These are phyloP conservation scores for Cladosporium sp. DNA, from an alignment of 2,329 filamentous ascomycete species.

Conservation along the genomic window DNA sequence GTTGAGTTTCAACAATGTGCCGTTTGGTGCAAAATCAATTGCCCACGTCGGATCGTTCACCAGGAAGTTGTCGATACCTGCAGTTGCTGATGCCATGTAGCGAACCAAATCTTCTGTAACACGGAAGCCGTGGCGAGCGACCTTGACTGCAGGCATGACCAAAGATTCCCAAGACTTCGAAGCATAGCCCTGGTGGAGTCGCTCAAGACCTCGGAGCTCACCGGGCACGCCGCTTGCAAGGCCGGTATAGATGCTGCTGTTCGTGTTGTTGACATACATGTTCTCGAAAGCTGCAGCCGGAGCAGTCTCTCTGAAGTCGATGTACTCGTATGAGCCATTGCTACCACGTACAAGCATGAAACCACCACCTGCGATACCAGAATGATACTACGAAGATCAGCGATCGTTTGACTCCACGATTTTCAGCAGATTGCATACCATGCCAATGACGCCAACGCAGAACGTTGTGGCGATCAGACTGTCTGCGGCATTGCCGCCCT, in stretches of 20 bases:
- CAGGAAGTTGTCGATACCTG: constrained; percentile 60
- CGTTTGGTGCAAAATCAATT: constrained; percentile 81
- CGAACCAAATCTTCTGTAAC: constrained; percentile 69
- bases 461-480: constrained; percentile 44
- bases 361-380: constrained; percentile 81
- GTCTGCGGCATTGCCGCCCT: constrained; percentile 51
- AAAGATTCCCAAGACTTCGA: constrained; percentile 55
- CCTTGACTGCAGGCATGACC: constrained; percentile 66
- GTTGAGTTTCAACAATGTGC: constrained; percentile 65
- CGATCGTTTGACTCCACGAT: neutral
- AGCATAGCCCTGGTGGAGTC: constrained; percentile 71
- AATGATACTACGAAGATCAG: constrained; percentile 23
- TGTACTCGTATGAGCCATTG: constrained; percentile 73
- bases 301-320: constrained; percentile 87
- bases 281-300: constrained; percentile 75
- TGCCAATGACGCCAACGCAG: constrained; percentile 47
- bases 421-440: constrained; percentile 22
- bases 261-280: constrained; percentile 74
- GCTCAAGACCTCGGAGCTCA: constrained; percentile 73
- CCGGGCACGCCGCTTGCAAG: constrained; percentile 60
- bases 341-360: constrained; percentile 76
- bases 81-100: constrained; percentile 61
- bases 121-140: constrained; percentile 70
- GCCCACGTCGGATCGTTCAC: constrained; percentile 75
- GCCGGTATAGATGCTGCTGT: constrained; percentile 55